Base-by-base conservation (phyloP, 1,139 yeast species). In the Lodderomyces parapsilosis region DNA sequence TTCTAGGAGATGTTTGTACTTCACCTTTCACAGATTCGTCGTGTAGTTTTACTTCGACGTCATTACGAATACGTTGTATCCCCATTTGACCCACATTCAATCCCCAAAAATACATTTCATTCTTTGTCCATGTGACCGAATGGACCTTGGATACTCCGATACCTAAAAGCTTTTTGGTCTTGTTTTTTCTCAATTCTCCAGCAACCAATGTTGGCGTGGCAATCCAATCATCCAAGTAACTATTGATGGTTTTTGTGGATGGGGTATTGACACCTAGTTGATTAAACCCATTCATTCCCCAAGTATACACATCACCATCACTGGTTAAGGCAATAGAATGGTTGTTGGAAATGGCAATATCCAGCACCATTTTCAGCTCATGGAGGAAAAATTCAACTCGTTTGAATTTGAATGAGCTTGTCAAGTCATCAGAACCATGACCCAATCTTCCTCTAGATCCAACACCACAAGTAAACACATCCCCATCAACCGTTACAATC, bases 21-120 rank as follows among this genome's bases (percentile, higher is more conserved):
- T 60, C 54, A 6, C 80, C 79, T 52, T 62, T 66, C 42, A 55
- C 56, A 4, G 57, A 47, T 1, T 59, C 55, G 37, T 63, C 65
- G 25, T 60, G 59, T 2, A 65, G 45, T 24, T 62, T 62, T 37
- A 63, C 59, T 13, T 67, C 70, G 9, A 58, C 43, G 23, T 55
- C 55, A 11, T 52, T 54, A 22, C 51, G 45, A 4, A 43, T 42
- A 3, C 57, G 39, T 7, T 62, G 47, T 38, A 80, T 71, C 1
- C 95, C 96, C 83, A 91, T 82, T 58, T 91, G 97, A 0, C 98
- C 98, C 24, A 81, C 66, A 57, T 89, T 87, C 25, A 85, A 65
- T 0, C 98, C 98, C 96, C 96, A 89, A 32, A 81, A 65, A 49
- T 69, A 78, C 6, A 89, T 54, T 9, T 73, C 75, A 28, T 71